Base-by-base conservation (phyloP, 495 filamentous ascomycete genomes). In the Friedmanniomyces simplex region DNA sequence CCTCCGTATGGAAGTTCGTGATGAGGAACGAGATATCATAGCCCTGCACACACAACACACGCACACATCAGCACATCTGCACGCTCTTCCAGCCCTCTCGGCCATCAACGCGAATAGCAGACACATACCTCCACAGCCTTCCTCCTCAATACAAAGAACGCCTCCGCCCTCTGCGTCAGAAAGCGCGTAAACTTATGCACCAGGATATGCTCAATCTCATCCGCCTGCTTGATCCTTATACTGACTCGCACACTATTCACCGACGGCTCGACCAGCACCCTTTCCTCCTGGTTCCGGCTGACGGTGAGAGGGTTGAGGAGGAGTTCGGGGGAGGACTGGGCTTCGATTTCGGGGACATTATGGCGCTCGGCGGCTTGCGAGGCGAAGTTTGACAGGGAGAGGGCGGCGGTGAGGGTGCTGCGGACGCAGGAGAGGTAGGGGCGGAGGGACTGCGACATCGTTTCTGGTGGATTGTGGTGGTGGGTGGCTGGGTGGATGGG, bases 11-110 rank as follows among this genome's bases (percentile, higher is more conserved):
- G 77, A 88, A 89, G 71, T 99, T 97, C 14, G 94, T 97, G 63
- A 99, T 91, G 65, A 99, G 73, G 77, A 99, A 97, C 1, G 90
- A 96, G 67, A 99, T 99, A 62, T 99, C 93, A 67, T 97, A 97
- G 58, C 91, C 94, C 91, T 96, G 56, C 42, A 14, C 34, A 48
- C 58, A 52, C 54, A 13, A 3, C 5, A 20, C 14, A 13, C n/a
- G n/a, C n/a, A n/a, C n/a, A n/a, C n/a, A 48, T 51, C 22, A 48
- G 50, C 63, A 56, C 20, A 10, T 30, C 57, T 20, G 6, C 56
- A 18, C 6, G 12, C 47, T 7, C 34, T 14, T 36, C 34, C 13
- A 16, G 25, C 50, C 45, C 26, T 20, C 16, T 22, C 28, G 6
- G 2, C 49, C 8, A 22, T 36, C 8, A 12, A 18, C 43, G 21